phyloP scores from a whole-genome alignment of 768 basidiomycete species.

The Coprinopsis strossmayeri region DNA sequence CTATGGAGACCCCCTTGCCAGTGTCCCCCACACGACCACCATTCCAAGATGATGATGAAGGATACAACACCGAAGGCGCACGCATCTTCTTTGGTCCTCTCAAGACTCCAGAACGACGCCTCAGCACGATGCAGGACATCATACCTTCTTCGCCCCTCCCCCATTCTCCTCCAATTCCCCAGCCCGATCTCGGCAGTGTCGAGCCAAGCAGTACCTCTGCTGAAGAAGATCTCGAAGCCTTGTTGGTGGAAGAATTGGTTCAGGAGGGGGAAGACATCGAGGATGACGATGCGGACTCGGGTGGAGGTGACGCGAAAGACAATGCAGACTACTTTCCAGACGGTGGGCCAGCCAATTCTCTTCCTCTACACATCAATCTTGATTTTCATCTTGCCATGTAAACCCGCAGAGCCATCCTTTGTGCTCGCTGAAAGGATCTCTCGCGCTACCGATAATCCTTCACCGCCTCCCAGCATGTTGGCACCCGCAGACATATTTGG shows the following conservation, averaged over 20 bases:
- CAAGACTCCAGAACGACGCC: slow-evolving; percentile 47
- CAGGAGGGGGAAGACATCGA: slow-evolving; percentile 20
- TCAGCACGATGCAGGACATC: slow-evolving; percentile 27
- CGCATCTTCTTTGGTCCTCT: slow-evolving; percentile 45
- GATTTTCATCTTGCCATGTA: background rate
- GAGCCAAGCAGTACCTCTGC: too few species aligned
- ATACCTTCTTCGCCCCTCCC: slow-evolving; percentile 9
- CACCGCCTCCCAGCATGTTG: slow-evolving; percentile 41
- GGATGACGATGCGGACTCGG: slow-evolving; percentile 21
- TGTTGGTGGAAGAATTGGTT: background rate
- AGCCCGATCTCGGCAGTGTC: too few species aligned
- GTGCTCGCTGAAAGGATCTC: slow-evolving; percentile 59
- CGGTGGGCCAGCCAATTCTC: slow-evolving; percentile 26
- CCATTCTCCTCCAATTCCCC: slow-evolving; percentile 20
- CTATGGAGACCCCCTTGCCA: slow-evolving; percentile 16
- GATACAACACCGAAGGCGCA: slow-evolving; percentile 34
- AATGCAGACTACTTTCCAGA: slow-evolving; percentile 30
- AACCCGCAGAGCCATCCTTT: slow-evolving; percentile 54
- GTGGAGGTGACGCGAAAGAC: slow-evolving; percentile 23
- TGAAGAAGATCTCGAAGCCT: background rate
- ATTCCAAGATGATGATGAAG: slow-evolving; percentile 32
- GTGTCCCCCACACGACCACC: slow-evolving; percentile 21
- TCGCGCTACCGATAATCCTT: slow-evolving; percentile 70
- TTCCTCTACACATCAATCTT: background rate
- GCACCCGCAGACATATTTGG: slow-evolving; percentile 12